Evolutionary conservation across 768 basidiomycete species (phyloP), one percentile per base, ranked within the genome.

Genomic region (Cystofilobasidium ferigula): DNA sequence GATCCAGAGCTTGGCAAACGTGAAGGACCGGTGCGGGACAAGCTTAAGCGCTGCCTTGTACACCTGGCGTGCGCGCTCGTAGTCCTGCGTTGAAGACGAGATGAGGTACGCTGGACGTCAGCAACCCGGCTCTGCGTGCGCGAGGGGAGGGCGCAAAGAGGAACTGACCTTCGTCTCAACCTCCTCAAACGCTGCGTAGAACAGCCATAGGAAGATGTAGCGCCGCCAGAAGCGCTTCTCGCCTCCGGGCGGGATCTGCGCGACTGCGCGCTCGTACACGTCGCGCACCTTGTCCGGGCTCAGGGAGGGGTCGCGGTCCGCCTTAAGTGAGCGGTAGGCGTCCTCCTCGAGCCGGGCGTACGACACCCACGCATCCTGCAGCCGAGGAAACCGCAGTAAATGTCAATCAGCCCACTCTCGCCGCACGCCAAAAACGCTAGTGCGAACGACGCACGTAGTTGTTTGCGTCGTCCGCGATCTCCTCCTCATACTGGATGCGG

Each of bases 401-500:
- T 47, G 43, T 47, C 24, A 24, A n/a, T n/a, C n/a, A n/a, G n/a
- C n/a, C n/a, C n/a, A n/a, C 7, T 4, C 20, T 13, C 60, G 16
- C 13, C 2, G 38, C 26, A 53, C 22, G 24, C 30, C 22, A 20
- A 14, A 61, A 20, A 0, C 13, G 22, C 9, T 18, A 36, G n/a
- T 10, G 16, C 13, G 47, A 1, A 26, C 2, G 22, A 56, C 65
- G 32, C 7, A 62, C 65, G 73, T 97, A 99, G 75, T 97, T 97
- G 48, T 86, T 84, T 0, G 89, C 86, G 69, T 98, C 91, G 64
- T 94, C 87, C 13, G 85, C 75, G 2, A 98, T 77, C 76, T 99
- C 95, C 69, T 99, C 95, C 74, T 99, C 95, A 72, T 99, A 98
- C 72, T 98, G 92, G 64, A 99, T 97, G 43, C 95, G 83, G n/a